Percentiles rank a stretch among this genome's conserved stretches.
These are phyloP conservation scores for Boletellus ananiceps DNA, from an alignment of 768 basidiomycete genomes.

Conservation along the genomic window DNA sequence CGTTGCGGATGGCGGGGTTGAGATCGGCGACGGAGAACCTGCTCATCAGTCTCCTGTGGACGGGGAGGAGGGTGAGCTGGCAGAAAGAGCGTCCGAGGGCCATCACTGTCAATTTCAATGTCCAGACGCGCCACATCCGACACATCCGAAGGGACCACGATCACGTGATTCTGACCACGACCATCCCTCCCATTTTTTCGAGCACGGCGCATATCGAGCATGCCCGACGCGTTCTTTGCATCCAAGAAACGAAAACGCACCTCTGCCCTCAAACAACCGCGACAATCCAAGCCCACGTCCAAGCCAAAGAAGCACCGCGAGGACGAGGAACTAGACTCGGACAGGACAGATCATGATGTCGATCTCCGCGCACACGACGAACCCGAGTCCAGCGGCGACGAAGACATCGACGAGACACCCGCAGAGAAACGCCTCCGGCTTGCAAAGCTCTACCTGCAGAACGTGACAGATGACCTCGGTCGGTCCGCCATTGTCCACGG, in stretches of 20 bases:
- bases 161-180: constrained; percentile 4
- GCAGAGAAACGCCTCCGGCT: constrained; percentile 89
- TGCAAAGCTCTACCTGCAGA: constrained; percentile 86
- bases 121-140: too few relatives aligned
- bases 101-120: not conserved
- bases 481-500: constrained; percentile 24
- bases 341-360: constrained; percentile 55
- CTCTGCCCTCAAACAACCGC: constrained; percentile 26
- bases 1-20: constrained; percentile 81
- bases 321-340: constrained; percentile 68
- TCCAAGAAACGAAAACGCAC: constrained; percentile 60
- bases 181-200: constrained; percentile 17
- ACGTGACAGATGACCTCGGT: constrained; percentile 73
- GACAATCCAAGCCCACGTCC: constrained; percentile 22
- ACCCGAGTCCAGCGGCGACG: constrained; percentile 65
- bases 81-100: not conserved
- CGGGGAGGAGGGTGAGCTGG: not conserved
- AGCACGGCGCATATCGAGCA: constrained; percentile 23
- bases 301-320: constrained; percentile 17
- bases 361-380: constrained; percentile 62
- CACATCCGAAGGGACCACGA: not conserved
- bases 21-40: constrained; percentile 64
- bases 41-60: constrained; percentile 36
- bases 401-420: constrained; percentile 85
- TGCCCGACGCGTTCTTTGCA: constrained; percentile 85